Base-by-base conservation (phyloP, 176 grass and related monocot genomes). In the Alopecurus myosuroides region DNA sequence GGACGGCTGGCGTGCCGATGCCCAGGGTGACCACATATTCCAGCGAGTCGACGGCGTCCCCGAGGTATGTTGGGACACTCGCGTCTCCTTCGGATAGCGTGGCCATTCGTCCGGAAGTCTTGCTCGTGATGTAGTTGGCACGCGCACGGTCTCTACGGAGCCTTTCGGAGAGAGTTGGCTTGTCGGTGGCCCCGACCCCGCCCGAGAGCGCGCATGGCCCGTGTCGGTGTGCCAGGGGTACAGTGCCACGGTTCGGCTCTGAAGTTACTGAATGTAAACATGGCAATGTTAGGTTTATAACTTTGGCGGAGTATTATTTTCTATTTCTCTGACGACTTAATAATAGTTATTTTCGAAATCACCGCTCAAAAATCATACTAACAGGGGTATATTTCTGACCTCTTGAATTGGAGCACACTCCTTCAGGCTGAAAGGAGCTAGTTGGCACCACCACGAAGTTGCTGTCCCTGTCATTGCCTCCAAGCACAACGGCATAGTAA, bases 1-100 rank as follows among this genome's bases (percentile, higher is more conserved):
- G 33, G 1, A 86, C 77, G 6, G 78, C 23, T 6, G 88, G 88
- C 52, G 63, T 86, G 83, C 82, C 78, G 19, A 81, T 3, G 72
- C 72, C 62, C 18, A 90, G 4, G 7, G 88, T 90, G 33, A 90
- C 78, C 3, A 81, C 83, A 72, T 90, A 90, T 25, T 82, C 9
- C 42, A 90, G 52, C 6, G 78, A 90, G 88, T 86, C 61, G 5
- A 82, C 82, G 50, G 61, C 19, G 51, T 5, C 9, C 5, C 78
- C 83, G 19, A 81, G 39, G 31, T 57, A 37, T 8, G 88, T 63
- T 12, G 83, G 83, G 68, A 86, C 46, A n/a, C 39, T 85, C 29
- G 40, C 58, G 11, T 17, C 39, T 4, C 9, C 55, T 6, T 17
- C 37, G 17, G 74, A 70, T 1, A 14, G 9, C 28, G 31, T 11